These are phyloP conservation scores for Paraleonurus japonicus DNA, from an alignment of 257 asterid species.

Conservation along the genomic window DNA sequence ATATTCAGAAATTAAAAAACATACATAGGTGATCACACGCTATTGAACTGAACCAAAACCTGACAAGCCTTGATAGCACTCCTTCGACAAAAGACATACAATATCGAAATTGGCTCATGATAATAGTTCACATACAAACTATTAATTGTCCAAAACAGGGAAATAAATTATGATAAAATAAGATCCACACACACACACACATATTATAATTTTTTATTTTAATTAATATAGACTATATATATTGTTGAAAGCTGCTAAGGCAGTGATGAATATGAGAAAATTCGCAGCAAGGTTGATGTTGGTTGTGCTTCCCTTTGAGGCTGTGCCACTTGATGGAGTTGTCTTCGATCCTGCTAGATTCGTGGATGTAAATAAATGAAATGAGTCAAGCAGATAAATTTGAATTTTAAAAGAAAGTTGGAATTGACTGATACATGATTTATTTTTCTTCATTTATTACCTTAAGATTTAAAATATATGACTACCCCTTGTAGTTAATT, in stretches of 20 bases:
- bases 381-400: not conserved
- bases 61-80: not conserved
- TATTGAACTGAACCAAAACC: not conserved
- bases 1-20: slow-evolving; percentile 2
- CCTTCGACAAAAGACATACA: not conserved
- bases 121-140: slow-evolving; percentile 1
- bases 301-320: slow-evolving; percentile 33
- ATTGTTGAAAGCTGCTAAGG: slow-evolving; percentile 32
- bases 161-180: not conserved
- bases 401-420: not conserved
- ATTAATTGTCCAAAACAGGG: slow-evolving; percentile 6
- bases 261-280: slow-evolving; percentile 36
- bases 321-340: slow-evolving; percentile 32
- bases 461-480: not conserved
- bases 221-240: slow-evolving; percentile 18
- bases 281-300: slow-evolving; percentile 23
- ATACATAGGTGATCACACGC: not conserved
- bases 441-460: not conserved
- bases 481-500: not conserved
- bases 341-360: slow-evolving; percentile 47
- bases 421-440: not conserved
- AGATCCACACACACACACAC: slow-evolving; percentile 6
- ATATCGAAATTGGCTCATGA: not conserved
- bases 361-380: slow-evolving; percentile 1
- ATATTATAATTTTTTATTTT: not conserved